Evolutionary conservation across 345 rosid genomes (phyloP).

Genomic region (Kandelia obovata): DNA sequence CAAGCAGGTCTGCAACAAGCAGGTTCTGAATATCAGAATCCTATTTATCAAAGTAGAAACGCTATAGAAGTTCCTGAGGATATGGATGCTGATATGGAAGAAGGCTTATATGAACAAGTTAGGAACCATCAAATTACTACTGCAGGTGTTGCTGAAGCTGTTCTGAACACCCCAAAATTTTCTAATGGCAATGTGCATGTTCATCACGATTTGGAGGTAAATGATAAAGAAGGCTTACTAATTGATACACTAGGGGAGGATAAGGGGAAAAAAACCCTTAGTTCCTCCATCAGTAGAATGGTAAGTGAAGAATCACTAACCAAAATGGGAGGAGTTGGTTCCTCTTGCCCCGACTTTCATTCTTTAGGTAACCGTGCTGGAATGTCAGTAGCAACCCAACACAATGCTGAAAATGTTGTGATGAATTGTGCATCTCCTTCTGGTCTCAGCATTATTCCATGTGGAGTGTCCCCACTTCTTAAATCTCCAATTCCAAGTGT

Average conservation of each 20-base stretch:
- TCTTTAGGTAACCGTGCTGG: slow-evolving; percentile 8
- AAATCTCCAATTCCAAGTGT: slow-evolving; percentile 79
- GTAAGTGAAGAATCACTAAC: slow-evolving; percentile 18
- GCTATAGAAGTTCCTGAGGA: slow-evolving; percentile 36
- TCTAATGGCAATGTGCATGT: neutral
- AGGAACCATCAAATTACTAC: slow-evolving; percentile 22
- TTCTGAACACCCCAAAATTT: slow-evolving; percentile 19
- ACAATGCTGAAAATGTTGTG: slow-evolving; percentile 27
- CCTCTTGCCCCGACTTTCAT: slow-evolving; percentile 27
- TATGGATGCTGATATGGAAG: slow-evolving; percentile 71
- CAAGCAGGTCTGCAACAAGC: slow-evolving; percentile 52
- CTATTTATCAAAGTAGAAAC: slow-evolving; percentile 25
- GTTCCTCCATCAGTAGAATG: slow-evolving; percentile 17
- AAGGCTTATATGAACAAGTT: slow-evolving; percentile 45
- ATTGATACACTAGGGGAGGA: slow-evolving; percentile 18
- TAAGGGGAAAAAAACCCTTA: slow-evolving; percentile 13
- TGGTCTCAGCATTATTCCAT: slow-evolving; percentile 41
- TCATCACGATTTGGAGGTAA: slow-evolving; percentile 10
- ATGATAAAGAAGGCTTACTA: slow-evolving; percentile 16
- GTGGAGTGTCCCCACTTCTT: slow-evolving; percentile 45
- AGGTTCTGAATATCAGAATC: slow-evolving; percentile 25
- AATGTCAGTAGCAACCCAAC: slow-evolving; percentile 19
- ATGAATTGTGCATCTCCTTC: slow-evolving; percentile 39
- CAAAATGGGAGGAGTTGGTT: slow-evolving; percentile 14
- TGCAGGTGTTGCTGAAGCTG: slow-evolving; percentile 28